Percentiles rank a stretch among this genome's conserved stretches.
phyloP scores from a whole-genome alignment of 345 rosid genomes.

The Heritiera littoralis region DNA sequence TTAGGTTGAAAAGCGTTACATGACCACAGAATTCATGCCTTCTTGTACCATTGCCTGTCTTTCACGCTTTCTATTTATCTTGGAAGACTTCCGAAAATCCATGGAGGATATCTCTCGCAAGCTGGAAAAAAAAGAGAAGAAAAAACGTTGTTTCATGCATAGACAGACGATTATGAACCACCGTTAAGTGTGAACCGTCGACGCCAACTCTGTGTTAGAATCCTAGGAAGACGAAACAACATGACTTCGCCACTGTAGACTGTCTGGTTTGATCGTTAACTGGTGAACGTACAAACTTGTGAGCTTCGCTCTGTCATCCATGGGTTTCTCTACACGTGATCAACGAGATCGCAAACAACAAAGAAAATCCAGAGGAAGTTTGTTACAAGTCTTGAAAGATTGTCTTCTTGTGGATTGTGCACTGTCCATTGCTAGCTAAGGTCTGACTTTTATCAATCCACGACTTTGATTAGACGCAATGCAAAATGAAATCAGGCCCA shows the following conservation, averaged over 20 bases:
- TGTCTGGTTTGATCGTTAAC: not conserved
- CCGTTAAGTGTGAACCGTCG: not conserved
- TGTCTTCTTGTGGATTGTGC: not conserved
- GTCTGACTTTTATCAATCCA: not conserved
- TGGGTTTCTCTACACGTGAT: not conserved
- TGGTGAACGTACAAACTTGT: not conserved
- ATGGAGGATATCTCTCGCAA: not conserved
- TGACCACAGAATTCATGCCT: not conserved
- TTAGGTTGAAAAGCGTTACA: not conserved
- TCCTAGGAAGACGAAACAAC: not conserved
- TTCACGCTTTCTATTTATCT: not conserved
- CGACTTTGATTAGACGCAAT: not conserved
- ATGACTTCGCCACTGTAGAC: not conserved
- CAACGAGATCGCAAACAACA: not conserved
- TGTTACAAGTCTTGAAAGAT: not conserved
- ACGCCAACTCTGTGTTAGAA: not conserved
- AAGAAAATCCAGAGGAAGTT: not conserved
- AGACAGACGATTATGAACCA: not conserved
- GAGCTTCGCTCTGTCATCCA: not conserved
- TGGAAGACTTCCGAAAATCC: not conserved
- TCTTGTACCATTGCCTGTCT: not conserved
- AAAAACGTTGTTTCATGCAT: no score
- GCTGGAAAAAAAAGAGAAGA: no score
- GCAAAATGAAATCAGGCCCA: not conserved
- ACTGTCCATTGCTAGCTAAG: not conserved